phyloP scores from a whole-genome alignment of 106 monocot genomes.

The Acorus gramineus region DNA sequence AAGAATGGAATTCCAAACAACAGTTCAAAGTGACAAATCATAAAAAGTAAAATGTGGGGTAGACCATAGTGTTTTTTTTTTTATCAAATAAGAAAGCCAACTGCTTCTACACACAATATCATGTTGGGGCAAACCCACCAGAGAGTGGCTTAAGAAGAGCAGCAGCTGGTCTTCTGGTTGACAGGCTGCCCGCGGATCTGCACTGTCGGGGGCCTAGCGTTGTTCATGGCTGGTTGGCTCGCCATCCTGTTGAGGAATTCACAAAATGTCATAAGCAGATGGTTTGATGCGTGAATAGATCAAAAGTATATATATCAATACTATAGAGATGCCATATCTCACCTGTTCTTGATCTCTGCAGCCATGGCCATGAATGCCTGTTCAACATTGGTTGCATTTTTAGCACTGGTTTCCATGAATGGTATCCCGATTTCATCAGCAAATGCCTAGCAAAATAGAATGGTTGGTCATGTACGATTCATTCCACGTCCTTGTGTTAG shows the following conservation, averaged over 20 bases:
- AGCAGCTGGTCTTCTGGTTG: constrained; percentile 14
- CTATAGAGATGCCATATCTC: background rate
- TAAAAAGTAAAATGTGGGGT: no score
- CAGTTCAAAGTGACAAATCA: background rate
- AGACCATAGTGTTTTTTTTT: no score
- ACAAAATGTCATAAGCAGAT: background rate
- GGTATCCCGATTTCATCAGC: constrained; percentile 23
- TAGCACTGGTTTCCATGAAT: constrained; percentile 21
- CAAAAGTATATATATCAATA: background rate
- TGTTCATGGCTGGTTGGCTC: constrained; percentile 17
- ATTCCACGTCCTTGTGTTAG: background rate
- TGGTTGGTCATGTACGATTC: background rate
- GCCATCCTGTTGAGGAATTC: constrained; percentile 9
- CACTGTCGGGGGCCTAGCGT: constrained; percentile 12
- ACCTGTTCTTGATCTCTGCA: constrained; percentile 18
- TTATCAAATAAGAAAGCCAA: background rate
- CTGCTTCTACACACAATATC: background rate
- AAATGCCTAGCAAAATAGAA: constrained; percentile 2
- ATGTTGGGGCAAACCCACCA: background rate
- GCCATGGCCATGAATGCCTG: constrained; percentile 21
- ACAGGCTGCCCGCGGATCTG: constrained; percentile 20
- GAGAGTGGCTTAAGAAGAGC: constrained; percentile 13
- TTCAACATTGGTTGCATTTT: constrained; percentile 20
- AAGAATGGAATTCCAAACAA: constrained; percentile 9
- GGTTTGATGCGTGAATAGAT: background rate